phyloP scores from a whole-genome alignment of 768 basidiomycete species.

The Phylloporus scabripes region DNA sequence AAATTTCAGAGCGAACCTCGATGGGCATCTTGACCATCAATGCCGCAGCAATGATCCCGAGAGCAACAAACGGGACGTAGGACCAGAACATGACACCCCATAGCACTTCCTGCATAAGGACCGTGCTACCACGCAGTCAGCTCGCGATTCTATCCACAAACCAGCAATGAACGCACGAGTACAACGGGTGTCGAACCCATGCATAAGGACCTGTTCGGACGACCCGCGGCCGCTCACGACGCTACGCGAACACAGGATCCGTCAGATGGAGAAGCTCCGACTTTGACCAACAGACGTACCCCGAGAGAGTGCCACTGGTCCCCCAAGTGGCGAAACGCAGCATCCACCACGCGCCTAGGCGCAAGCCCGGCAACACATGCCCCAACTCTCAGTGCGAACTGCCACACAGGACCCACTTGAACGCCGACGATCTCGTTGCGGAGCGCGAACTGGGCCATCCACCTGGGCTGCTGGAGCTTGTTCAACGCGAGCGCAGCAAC shows the following conservation, averaged over 20 bases:
- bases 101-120: conserved; percentile 11
- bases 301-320: conserved; percentile 21
- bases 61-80: conserved; percentile 17
- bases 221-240: conserved; percentile 23
- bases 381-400: conserved; percentile 9
- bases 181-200: conserved; percentile 29
- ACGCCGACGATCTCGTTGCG: conserved; percentile 1
- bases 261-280: neutral
- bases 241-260: neutral
- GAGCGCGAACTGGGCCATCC: conserved; percentile 19
- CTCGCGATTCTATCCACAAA: neutral
- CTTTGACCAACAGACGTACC: conserved; percentile 6
- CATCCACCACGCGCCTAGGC: neutral
- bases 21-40: conserved; percentile 24
- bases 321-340: conserved; percentile 8
- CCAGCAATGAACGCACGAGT: conserved; percentile 12
- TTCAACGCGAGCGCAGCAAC: neutral
- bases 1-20: conserved; percentile 13
- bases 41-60: conserved; percentile 7
- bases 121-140: neutral
- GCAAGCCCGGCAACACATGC: conserved; percentile 13
- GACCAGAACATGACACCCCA: conserved; percentile 20
- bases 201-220: conserved; percentile 28
- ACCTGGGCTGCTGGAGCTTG: conserved; percentile 22
- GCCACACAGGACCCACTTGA: conserved; percentile 3